Evolutionary conservation across 129 eudicot species (phyloP), one percentile per base, ranked within the genome.

Genomic region (Chrysanthemum makinoi): DNA sequence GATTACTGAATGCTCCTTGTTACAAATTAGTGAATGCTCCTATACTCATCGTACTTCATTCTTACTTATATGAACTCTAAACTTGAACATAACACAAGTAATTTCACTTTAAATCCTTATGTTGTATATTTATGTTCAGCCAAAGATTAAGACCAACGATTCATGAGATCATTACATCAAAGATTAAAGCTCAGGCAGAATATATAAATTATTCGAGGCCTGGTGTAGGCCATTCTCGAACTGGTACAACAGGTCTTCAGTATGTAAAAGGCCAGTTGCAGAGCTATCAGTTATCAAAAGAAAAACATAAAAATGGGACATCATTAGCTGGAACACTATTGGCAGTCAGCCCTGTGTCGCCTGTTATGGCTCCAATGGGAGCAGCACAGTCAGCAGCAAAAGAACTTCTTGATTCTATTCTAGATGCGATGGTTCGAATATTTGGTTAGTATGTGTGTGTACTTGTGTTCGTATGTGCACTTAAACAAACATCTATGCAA

Each of bases 321-420:
- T 76, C 83, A 10, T 67, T 79, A 44, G 65, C 86, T 80, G 97
- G 93, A 82, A 79, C 95, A 17, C 72, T 86, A 67, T 70, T 81
- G 72, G 87, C 96, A 20, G 96, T 86, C 57, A 94, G 99, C 81
- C 99, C 99, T 14, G 99, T 94, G 47, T 85, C 96, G 46, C 90
- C 91, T 74, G 93, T 90, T 56, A 94, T 94, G 99, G 94, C 97
- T 72, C 99, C 99, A 67, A 80, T 77, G 80, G 99, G 99, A 74
- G 83, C 93, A 51, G 99, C 96, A 39, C 99, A 94, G 70, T 69
- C 81, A 80, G 88, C 96, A 74, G 87, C 99, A 56, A 87, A 77
- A 75, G 99, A 90, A 72, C 93, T 94, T 75, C 97, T 94, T 69
- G 86, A 81, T 84, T 88, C 90, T 55, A 74, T 94, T 77, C 80